Percentiles rank a stretch among this genome's conserved stretches.
Conservation (phyloP, 2,329 filamentous ascomycete species). For the Ceratocystiopsis brevicomis region DNA sequence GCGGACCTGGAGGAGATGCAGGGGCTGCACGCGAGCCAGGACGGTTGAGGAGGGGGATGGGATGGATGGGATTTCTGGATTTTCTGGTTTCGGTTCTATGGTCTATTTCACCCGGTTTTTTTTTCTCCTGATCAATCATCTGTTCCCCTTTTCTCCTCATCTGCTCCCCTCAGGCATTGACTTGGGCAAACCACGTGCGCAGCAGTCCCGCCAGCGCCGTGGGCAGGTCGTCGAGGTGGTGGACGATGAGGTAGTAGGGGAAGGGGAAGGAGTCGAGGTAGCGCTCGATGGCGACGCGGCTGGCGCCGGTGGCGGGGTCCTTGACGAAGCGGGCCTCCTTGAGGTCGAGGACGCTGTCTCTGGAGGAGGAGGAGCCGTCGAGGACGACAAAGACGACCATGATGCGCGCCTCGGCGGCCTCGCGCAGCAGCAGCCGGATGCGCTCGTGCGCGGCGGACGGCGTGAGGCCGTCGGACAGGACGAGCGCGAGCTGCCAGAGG, state of each 20-base stretch:
- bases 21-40: constrained; percentile 25
- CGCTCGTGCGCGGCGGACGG: constrained; percentile 62
- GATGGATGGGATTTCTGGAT: too few relatives aligned
- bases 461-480: constrained; percentile 86
- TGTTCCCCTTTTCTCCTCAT: too few relatives aligned
- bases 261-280: constrained; percentile 96
- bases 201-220: constrained; percentile 70
- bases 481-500: constrained; percentile 85
- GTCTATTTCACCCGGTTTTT: too few relatives aligned
- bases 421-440: constrained; percentile 63
- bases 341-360: constrained; percentile 64
- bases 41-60: not conserved
- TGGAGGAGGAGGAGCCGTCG: constrained; percentile 39
- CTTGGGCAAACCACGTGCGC: constrained; percentile 85
- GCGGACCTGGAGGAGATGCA: constrained; percentile 43
- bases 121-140: too few relatives aligned
- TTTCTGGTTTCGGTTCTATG: too few relatives aligned
- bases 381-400: constrained; percentile 98
- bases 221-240: constrained; percentile 79
- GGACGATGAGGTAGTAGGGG: constrained; percentile 87
- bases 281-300: constrained; percentile 62
- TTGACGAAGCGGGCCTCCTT: constrained; percentile 69
- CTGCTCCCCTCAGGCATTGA: constrained; percentile 21
- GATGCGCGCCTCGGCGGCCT: constrained; percentile 81
- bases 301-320: constrained; percentile 34